Conservation (phyloP, 495 filamentous ascomycete genomes). For the Schizothecium vesticola region DNA sequence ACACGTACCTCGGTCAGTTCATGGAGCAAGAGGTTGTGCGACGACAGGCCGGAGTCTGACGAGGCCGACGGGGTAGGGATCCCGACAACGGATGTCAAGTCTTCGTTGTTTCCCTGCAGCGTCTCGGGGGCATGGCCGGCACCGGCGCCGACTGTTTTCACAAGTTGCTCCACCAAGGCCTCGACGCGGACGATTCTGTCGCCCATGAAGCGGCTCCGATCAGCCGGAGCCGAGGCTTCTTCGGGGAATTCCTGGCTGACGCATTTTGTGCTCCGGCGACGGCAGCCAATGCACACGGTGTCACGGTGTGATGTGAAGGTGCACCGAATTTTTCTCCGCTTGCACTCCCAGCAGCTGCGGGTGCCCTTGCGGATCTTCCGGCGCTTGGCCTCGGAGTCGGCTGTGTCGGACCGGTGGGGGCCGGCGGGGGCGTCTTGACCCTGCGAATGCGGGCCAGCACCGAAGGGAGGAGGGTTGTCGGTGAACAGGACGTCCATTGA, state of each 20-base stretch:
- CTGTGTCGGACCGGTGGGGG: not conserved
- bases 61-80: conserved; percentile 1
- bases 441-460: not conserved
- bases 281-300: conserved; percentile 39
- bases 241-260: conserved; percentile 42
- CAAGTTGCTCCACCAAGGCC: conserved; percentile 26
- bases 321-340: conserved; percentile 46
- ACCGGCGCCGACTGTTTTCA: conserved; percentile 6
- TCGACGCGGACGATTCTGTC: conserved; percentile 27
- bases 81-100: not conserved
- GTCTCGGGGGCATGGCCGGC: not conserved
- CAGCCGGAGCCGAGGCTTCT: conserved; percentile 5
- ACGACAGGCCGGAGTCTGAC: not conserved
- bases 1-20: not conserved
- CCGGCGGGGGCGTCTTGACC: not conserved
- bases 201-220: conserved; percentile 7
- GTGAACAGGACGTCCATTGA: not conserved
- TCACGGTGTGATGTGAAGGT: conserved; percentile 32
- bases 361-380: conserved; percentile 46
- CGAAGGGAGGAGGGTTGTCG: not conserved
- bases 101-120: not conserved
- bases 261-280: conserved; percentile 35
- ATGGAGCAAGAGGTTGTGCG: not conserved
- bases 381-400: conserved; percentile 17
- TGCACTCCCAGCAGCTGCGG: conserved; percentile 50